Base-by-base conservation (phyloP, 2,329 filamentous ascomycete genomes). In the Lasiodiplodia sp. region DNA sequence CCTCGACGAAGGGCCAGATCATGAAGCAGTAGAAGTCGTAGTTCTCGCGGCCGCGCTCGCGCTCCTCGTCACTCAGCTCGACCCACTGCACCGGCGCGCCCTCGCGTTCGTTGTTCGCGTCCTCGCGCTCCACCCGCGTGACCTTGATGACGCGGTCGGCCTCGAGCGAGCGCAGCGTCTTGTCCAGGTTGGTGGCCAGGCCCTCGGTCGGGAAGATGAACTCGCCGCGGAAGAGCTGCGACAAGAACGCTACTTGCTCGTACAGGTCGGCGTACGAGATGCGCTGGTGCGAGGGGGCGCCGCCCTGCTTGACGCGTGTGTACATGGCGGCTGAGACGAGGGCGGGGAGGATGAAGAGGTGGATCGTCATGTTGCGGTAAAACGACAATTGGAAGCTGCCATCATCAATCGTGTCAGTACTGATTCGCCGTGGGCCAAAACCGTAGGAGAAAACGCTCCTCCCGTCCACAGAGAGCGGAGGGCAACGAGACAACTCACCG, bases 1-100 rank as follows among this genome's bases (percentile, higher is more conserved):
- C 92, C 80, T 99, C 96, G 72, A 98, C 94, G 73, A 99, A 99
- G 0, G 96, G 96, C 96, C 96, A 99, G 71, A 99, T 93, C 23
- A 99, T 82, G 85, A 98, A 99, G 82, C 95, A 98, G 82, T 98
- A 98, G 80, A 99, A 99, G 77, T 99, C 96, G 75, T 92, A 99
- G 75, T 97, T 98, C 79, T 99, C 96, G 47, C 95, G 86, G 1
- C 96, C 96, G 7, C 87, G 89, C 37, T 86, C 85, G 21, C 94
- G 87, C 79, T 99, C 96, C 3, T 86, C 82, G 6, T 92, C 88
- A 21, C 92, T 91, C 8, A 99, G 84, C 4, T 93, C 93, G 47
- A 97, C 83, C 67, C 83, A 88, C 0, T 83, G 82, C n/a, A 93
- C 86, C 0, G 86, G 70, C 81, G 0, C 84, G 81, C 47, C 87